Conservation (phyloP, 2,329 filamentous ascomycete species). For the Hymenoscyphus scutula region DNA sequence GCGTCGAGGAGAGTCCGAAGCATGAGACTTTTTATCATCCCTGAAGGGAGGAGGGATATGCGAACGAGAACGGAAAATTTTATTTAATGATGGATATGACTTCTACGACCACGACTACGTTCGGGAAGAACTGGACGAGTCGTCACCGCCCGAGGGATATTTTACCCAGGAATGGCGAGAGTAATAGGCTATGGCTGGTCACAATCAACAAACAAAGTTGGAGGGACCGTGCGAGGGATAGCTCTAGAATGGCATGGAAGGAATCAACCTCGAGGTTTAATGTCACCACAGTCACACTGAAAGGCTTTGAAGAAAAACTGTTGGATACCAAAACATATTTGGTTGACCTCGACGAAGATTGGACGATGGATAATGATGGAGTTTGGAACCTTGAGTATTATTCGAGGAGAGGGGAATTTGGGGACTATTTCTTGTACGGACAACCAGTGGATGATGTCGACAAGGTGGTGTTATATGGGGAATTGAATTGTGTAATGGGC, state of each 20-base stretch:
- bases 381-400: background rate
- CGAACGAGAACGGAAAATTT: background rate
- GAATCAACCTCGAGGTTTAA: background rate
- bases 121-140: background rate
- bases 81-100: background rate
- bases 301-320: background rate
- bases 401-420: background rate
- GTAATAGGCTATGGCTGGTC: background rate
- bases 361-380: background rate
- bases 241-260: background rate
- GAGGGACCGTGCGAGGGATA: background rate
- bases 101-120: background rate
- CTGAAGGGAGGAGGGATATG: conserved; percentile 21
- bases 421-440: background rate
- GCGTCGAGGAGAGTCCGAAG: conserved; percentile 16
- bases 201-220: background rate
- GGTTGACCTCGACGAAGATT: background rate
- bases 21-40: conserved; percentile 33
- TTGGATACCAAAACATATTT: background rate
- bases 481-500: background rate
- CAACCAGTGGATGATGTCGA: conserved; percentile 1
- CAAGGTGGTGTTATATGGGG: background rate
- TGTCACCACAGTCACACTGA: background rate
- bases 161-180: background rate
- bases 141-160: background rate